These are phyloP conservation scores for Metarhizium anisopliae DNA, from an alignment of 2,329 filamentous ascomycete species.

Conservation along the genomic window DNA sequence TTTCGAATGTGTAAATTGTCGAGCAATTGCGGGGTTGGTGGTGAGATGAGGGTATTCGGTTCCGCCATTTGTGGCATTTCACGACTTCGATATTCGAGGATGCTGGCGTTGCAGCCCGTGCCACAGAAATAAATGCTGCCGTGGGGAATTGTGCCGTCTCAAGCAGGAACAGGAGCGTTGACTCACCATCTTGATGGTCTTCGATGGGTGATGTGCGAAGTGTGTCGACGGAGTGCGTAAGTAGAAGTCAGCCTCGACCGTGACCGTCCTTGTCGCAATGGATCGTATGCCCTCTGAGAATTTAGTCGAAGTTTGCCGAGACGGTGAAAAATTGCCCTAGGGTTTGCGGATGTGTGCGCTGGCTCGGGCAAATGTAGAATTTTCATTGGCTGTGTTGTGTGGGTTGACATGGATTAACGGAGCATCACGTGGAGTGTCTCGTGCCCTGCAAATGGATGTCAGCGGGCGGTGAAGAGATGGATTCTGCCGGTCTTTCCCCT, in stretches of 20 bases:
- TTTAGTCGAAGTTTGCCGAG: slow-evolving; percentile 27
- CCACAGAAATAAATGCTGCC: background rate
- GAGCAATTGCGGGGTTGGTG: background rate
- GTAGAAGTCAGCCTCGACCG: slow-evolving; percentile 25
- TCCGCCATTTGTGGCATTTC: background rate
- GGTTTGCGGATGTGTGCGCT: slow-evolving; percentile 21
- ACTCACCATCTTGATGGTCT: slow-evolving; percentile 42
- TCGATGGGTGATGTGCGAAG: slow-evolving; percentile 31
- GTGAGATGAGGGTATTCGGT: background rate
- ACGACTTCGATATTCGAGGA: background rate
- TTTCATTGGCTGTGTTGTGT: slow-evolving; percentile 5
- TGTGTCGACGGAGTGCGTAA: slow-evolving; percentile 29
- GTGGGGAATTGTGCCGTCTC: background rate
- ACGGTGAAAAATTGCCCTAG: slow-evolving; percentile 27
- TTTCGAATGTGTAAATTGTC: background rate
- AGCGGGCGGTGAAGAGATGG: background rate
- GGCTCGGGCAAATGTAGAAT: background rate
- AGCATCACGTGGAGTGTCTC: slow-evolving; percentile 15
- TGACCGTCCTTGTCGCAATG: slow-evolving; percentile 26
- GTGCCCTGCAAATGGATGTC: slow-evolving; percentile 5
- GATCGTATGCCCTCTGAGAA: slow-evolving; percentile 19
- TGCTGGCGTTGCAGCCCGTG: background rate
- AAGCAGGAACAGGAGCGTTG: slow-evolving; percentile 9
- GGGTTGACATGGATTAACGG: background rate
- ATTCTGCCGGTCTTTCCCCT: background rate